Base-by-base conservation (phyloP, 2,329 filamentous ascomycete genomes). In the Verticillium tricorpus region DNA sequence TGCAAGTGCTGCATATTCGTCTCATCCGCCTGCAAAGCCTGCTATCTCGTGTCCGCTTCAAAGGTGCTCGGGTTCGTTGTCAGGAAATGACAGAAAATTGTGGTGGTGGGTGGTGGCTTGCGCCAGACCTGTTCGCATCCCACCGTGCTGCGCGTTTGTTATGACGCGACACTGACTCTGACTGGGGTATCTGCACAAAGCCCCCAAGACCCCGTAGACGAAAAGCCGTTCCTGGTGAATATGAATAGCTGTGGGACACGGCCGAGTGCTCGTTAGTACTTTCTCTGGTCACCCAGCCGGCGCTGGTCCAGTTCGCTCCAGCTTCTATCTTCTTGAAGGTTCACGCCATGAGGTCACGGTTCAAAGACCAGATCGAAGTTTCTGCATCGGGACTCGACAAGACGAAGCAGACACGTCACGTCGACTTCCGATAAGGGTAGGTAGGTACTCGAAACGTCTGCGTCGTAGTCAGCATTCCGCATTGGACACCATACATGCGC, bases 311-410 rank as follows among this genome's bases (percentile, higher is more conserved):
- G 8, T 52, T 22, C 19, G n/a, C 3, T 19, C 11, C 45, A 12
- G 45, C 45, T 52, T 22, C n/a, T 52, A 4, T 15, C 4, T 11
- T 19, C 7, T 25, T n/a, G 8, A 52, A 35, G 31, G 15, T 57
- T 57, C 22, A 32, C 55, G 55, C 55, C 32, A 57, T 37, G 55
- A 57, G n/a, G 55, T 57, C 32, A 57, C 55, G 55, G 22, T 35
- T 3, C 45, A 8, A 8, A 14, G 9, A 35, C 34, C 34, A 35
- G 9, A 35, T 35, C 34, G 14, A n/a, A 11, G 19, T 52, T 22
- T 25, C 19, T 5, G 19, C 45, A 22, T 25, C 12, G 45, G 37
- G 37, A 17, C 37, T 7, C 37, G 37, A 40, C 37, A 17, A 2
- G 37, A 39, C 15, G 37, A 40, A n/a, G 37, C 6, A 12, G 37